Conservation (phyloP, 2,329 filamentous ascomycete genomes). For the Paraphoma sp. region DNA sequence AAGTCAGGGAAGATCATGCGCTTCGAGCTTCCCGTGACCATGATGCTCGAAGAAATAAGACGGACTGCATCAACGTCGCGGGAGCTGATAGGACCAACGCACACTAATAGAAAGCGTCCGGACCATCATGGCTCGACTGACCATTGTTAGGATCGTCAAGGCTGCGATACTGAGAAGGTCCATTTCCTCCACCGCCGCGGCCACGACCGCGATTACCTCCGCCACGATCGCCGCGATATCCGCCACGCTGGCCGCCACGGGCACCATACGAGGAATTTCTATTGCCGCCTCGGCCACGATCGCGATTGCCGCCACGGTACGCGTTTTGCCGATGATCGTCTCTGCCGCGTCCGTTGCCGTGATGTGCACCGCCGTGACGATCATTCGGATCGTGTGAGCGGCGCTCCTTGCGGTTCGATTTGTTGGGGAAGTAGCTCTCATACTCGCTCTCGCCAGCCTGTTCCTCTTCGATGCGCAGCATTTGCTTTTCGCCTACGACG, state of each 20-base stretch:
- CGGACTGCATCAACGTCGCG: not conserved
- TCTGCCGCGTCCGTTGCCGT: slow-evolving; percentile 22
- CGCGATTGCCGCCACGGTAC: slow-evolving; percentile 43
- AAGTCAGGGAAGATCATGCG: not conserved
- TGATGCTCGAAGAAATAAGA: not conserved
- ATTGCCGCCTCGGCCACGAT: slow-evolving; percentile 38
- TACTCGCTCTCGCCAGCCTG: slow-evolving; percentile 65
- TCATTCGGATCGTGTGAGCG: slow-evolving; percentile 53
- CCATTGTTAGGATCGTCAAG: slow-evolving; percentile 52
- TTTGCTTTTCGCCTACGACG: slow-evolving; percentile 83
- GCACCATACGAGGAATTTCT: slow-evolving; percentile 38
- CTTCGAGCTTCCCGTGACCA: not conserved
- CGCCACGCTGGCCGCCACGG: slow-evolving; percentile 49
- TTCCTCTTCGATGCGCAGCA: slow-evolving; percentile 81
- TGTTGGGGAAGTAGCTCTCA: slow-evolving; percentile 68
- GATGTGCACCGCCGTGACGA: slow-evolving; percentile 40
- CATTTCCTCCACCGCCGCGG: slow-evolving; percentile 40
- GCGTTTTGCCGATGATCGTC: slow-evolving; percentile 33
- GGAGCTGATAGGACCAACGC: not conserved
- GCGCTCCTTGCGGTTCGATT: slow-evolving; percentile 52
- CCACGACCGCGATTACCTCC: slow-evolving; percentile 41
- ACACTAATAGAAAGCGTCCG: slow-evolving; percentile 41
- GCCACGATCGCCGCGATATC: slow-evolving; percentile 50
- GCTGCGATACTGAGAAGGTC: slow-evolving; percentile 49
- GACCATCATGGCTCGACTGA: slow-evolving; percentile 38